phyloP scores from a whole-genome alignment of 129 eudicot genomes.

The Sambucus nigra region DNA sequence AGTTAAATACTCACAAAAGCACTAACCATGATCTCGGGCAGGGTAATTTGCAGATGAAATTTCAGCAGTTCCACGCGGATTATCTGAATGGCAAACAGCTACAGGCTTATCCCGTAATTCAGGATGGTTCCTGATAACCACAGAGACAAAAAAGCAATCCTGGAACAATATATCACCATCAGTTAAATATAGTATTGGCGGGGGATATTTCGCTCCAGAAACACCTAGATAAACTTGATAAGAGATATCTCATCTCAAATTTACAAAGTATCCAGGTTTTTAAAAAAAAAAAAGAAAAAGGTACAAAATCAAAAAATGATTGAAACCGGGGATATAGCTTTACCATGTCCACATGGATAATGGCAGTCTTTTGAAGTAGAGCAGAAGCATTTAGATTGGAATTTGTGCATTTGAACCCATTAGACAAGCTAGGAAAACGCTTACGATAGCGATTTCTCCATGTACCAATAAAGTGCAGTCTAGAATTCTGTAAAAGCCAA shows the following conservation, averaged over 20 bases:
- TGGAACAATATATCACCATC: conserved; percentile 22
- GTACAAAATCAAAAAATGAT: not conserved
- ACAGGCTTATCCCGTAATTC: conserved; percentile 76
- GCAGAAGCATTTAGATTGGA: conserved; percentile 30
- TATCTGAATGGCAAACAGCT: conserved; percentile 97
- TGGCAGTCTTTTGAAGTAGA: conserved; percentile 25
- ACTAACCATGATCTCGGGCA: conserved; percentile 77
- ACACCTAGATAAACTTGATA: not conserved
- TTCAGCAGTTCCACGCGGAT: conserved; percentile 90
- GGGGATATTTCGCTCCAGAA: not conserved
- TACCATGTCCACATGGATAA: conserved; percentile 93
- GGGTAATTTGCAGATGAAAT: conserved; percentile 97
- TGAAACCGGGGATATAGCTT: not conserved
- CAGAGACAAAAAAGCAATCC: conserved; percentile 96
- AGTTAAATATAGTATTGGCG: not conserved
- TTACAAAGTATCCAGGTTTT: not conserved
- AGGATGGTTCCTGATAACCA: conserved; percentile 63
- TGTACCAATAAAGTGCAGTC: conserved; percentile 94
- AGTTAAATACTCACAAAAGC: not conserved
- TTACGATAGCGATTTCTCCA: conserved; percentile 94
- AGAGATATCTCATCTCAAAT: not conserved
- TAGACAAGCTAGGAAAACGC: conserved; percentile 45
- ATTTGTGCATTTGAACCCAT: conserved; percentile 25
- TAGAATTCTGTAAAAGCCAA: conserved; percentile 59
- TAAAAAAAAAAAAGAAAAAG: not conserved